Evolutionary conservation across 192 early-diverging fungal species (phyloP), one percentile per base, ranked within the genome.

Genomic region (Coemansia sp.): DNA sequence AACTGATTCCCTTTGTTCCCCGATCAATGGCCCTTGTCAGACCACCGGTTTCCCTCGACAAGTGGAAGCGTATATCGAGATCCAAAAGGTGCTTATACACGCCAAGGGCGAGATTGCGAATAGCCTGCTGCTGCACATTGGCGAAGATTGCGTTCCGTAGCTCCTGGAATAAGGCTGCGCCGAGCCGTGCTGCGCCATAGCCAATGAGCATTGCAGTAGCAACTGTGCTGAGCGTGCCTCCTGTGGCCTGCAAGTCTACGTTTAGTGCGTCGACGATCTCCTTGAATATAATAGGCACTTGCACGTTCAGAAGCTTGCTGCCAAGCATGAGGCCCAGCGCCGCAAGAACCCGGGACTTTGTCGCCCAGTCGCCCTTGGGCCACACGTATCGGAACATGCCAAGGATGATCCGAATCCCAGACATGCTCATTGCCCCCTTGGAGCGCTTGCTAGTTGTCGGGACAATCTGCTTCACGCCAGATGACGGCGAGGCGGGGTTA

Each of bases 251-350:
- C 35, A 85, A 44, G 33, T 90, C 84, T 35, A 90, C 85, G 51
- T 88, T 95, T 38, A 99, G 84, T 23, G 87, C 87, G 66, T 99
- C 97, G 36, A 99, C 88, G 39, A 93, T 87, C 59, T 92, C 75
- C 78, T 98, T 99, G 85, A 99, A 99, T 66, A 93, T 88, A 53
- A 96, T 91, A 0, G 98, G 98, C 38, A 99, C 94, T 71, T 93
- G 93, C 0, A 99, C 95, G 65, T 95, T 98, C 35, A 98, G 75
- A 68, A 87, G 71, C 73, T 94, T 94, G 65, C 91, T 89, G 16
- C 87, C 86, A n/a, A 98, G 69, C 57, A 99, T 87, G 36, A 99
- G 86, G 26, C 78, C 66, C 36, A 99, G 59, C 0, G 98, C 95
- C 12, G 89, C 69, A 0, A 97, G 88, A 1, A 99, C 97, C 10